phyloP scores from a whole-genome alignment of 768 basidiomycete genomes.

The Megacollybia marginata region DNA sequence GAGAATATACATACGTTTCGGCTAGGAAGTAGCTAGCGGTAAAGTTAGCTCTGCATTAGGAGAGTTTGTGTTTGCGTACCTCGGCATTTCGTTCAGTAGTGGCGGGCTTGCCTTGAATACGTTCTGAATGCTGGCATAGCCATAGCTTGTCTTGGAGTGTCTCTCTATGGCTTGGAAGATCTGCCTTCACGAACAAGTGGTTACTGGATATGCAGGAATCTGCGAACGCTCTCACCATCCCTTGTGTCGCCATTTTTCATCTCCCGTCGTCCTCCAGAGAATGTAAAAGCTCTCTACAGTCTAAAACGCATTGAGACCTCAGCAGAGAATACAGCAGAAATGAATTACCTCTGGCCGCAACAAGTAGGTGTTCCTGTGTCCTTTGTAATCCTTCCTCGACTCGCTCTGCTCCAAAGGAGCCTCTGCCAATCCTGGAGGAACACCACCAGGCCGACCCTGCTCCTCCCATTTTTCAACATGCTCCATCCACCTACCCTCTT shows the following conservation, averaged over 20 bases:
- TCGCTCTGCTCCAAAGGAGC: slow-evolving; percentile 9
- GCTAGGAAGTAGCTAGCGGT: slow-evolving; percentile 19
- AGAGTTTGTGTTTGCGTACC: slow-evolving; percentile 6
- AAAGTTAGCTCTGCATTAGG: no score
- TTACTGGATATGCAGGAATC: background rate
- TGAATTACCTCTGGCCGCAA: slow-evolving; percentile 36
- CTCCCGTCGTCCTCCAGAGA: slow-evolving; percentile 44
- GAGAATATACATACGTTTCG: slow-evolving; percentile 24
- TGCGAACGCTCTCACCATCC: slow-evolving; percentile 31
- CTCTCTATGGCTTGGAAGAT: slow-evolving; percentile 42
- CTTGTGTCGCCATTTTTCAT: slow-evolving; percentile 43
- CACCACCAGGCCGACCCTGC: slow-evolving; percentile 23
- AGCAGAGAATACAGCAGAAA: background rate
- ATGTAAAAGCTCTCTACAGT: slow-evolving; percentile 49
- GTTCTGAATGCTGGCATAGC: slow-evolving; percentile 36
- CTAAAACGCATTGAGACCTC: background rate
- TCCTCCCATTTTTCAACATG: slow-evolving; percentile 35
- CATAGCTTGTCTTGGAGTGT: slow-evolving; percentile 33
- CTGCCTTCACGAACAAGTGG: slow-evolving; percentile 14
- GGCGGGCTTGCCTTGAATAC: slow-evolving; percentile 25
- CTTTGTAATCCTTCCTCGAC: slow-evolving; percentile 31
- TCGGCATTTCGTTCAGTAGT: slow-evolving; percentile 44
- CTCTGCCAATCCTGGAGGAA: slow-evolving; percentile 25
- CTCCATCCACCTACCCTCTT: slow-evolving; percentile 23
- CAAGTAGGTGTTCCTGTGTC: slow-evolving; percentile 26